Evolutionary conservation across 1,284 basidiomycete species (phyloP).

Genomic region (Jaminaea rosea): DNA sequence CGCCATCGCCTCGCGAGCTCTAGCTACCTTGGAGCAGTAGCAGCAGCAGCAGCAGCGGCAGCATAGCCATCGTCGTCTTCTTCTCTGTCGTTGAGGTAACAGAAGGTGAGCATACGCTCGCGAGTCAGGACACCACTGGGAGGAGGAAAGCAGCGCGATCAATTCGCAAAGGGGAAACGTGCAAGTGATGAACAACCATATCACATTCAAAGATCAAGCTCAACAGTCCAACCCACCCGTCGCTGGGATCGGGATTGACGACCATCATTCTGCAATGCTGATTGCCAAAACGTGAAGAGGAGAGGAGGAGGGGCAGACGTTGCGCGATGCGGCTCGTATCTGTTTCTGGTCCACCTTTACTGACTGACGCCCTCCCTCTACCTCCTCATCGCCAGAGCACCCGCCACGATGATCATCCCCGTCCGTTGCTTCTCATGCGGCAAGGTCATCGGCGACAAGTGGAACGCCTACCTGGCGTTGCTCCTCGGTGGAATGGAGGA

Average conservation of each 20-base stretch:
- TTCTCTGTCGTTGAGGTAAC: not conserved
- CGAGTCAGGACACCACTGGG: too few relatives aligned
- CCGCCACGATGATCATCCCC: constrained; percentile 33
- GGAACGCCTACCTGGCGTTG: constrained; percentile 44
- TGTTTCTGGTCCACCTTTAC: too few relatives aligned
- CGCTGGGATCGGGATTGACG: constrained; percentile 10
- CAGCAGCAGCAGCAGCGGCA: not conserved
- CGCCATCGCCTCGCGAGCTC: not conserved
- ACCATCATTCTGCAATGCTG: constrained; percentile 29
- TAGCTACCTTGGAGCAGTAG: not conserved
- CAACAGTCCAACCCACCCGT: constrained; percentile 16
- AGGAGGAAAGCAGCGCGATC: not conserved
- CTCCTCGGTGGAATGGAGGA: constrained; percentile 41
- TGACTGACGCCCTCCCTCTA: not conserved
- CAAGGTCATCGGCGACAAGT: constrained; percentile 47
- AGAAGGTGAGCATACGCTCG: not conserved
- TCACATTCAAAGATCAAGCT: constrained; percentile 22
- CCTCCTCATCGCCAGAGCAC: not conserved
- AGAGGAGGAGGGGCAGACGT: not conserved
- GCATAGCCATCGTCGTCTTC: not conserved
- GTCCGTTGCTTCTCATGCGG: constrained; percentile 47
- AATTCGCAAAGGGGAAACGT: not conserved
- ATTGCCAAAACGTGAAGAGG: not conserved
- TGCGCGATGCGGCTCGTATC: too few relatives aligned
- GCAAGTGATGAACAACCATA: constrained; percentile 13